Evolutionary conservation across 106 monocot species (phyloP).

Genomic region (Dendrobium chrysotoxum): DNA sequence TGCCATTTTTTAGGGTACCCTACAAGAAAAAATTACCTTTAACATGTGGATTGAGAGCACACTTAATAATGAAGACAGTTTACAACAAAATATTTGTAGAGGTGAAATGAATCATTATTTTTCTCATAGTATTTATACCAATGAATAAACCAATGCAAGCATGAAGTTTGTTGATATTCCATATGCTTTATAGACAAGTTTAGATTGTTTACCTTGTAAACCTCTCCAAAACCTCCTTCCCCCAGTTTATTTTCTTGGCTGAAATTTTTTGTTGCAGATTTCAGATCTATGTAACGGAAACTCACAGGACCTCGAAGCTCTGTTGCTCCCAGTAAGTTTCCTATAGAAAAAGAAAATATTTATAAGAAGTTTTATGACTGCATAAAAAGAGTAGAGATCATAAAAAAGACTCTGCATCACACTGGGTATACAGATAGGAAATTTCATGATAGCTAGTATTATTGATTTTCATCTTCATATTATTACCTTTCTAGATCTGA

Average conservation of each 20-base stretch:
- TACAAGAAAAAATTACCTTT: constrained; percentile 15
- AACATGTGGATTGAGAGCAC: not conserved
- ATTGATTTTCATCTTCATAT: not conserved
- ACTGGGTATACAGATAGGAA: too few relatives aligned
- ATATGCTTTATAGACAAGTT: not conserved
- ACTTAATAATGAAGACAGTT: not conserved
- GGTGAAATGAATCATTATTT: not conserved
- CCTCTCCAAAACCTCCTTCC: constrained; percentile 74
- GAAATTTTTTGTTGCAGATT: constrained; percentile 52
- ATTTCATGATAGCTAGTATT: not conserved
- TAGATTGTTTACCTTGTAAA: constrained; percentile 40
- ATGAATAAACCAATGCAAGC: not conserved
- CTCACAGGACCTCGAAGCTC: constrained; percentile 51
- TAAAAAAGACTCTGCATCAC: too few relatives aligned
- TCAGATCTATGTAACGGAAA: constrained; percentile 54
- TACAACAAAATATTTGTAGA: not conserved
- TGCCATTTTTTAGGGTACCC: constrained; percentile 54
- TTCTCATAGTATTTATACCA: not conserved
- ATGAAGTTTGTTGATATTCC: not conserved
- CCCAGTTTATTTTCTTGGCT: constrained; percentile 54
- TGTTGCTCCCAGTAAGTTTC: constrained; percentile 47
- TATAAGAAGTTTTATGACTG: not conserved
- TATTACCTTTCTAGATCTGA: not conserved
- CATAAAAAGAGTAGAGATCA: too few relatives aligned
- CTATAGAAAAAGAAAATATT: constrained; percentile 14